Evolutionary conservation across 768 basidiomycete species (phyloP).

Genomic region (Rhodotorula paludigena): DNA sequence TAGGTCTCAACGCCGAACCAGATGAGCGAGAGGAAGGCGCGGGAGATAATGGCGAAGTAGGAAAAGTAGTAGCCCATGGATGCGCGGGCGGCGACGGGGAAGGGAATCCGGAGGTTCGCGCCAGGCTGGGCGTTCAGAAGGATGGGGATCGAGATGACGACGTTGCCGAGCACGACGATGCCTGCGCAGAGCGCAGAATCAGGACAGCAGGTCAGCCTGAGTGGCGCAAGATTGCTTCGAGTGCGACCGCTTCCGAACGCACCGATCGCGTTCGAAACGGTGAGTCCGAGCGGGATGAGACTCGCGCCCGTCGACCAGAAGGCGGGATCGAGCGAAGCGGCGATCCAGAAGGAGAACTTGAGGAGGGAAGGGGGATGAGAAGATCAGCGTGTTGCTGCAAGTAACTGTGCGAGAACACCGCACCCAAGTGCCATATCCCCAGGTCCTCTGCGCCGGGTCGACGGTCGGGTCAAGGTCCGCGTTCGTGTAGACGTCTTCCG

Average conservation of each 20-base stretch:
- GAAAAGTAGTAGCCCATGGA: slow-evolving; percentile 87
- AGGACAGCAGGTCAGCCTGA: no score
- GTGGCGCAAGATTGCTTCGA: no score
- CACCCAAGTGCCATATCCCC: slow-evolving; percentile 31
- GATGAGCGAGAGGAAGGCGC: slow-evolving; percentile 27
- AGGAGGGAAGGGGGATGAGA: background rate
- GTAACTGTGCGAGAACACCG: background rate
- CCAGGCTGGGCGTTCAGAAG: slow-evolving; percentile 62
- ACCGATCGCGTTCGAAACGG: slow-evolving; percentile 17
- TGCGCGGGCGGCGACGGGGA: slow-evolving; percentile 72
- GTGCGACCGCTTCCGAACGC: background rate
- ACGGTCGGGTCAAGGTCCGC: slow-evolving; percentile 32
- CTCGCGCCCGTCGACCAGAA: slow-evolving; percentile 24
- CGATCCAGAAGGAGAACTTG: slow-evolving; percentile 32
- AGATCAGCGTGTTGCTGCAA: no score
- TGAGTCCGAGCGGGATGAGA: slow-evolving; percentile 24
- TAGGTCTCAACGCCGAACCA: slow-evolving; percentile 33
- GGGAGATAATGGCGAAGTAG: slow-evolving; percentile 73
- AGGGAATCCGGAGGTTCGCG: slow-evolving; percentile 53
- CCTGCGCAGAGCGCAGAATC: background rate
- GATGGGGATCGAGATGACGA: slow-evolving; percentile 67
- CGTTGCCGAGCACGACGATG: slow-evolving; percentile 67
- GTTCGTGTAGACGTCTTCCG: slow-evolving; percentile 34
- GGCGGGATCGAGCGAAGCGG: slow-evolving; percentile 32
- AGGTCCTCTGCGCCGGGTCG: slow-evolving; percentile 19